Evolutionary conservation across 73 alveolate genomes (phyloP), one percentile per base, ranked within the genome.

Genomic region (Paraurostyla sp.): DNA sequence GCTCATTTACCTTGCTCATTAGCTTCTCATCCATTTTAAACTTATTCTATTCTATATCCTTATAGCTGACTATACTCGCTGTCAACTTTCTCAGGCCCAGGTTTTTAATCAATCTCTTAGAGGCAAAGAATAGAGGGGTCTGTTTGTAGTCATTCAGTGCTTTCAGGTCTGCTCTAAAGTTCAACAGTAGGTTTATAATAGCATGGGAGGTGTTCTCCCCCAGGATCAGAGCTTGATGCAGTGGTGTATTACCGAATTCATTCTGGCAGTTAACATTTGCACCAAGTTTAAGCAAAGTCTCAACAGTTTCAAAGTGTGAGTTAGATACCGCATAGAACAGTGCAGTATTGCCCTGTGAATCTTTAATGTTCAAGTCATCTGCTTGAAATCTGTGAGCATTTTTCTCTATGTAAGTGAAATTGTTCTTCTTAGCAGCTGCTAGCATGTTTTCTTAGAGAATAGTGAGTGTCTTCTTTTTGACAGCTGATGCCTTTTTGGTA

Each of bases 351-450:
- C 78, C 88, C 0, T 18, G 23, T 9, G 35, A 45, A 41, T 91
- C 95, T 43, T 57, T 40, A n/a, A 80, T 81, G 29, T 75, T 46
- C 25, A 91, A 49, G 41, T 91, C 93, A 30, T 58, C 51, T 3
- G 11, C 71, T 1, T 20, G 49, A 36, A 33, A 56, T 45, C 85
- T 33, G 41, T 52, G 45, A 32, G 13, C 50, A 49, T 80, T 80
- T 49, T 68, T 83, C 91, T 50, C 82, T 46, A 71, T 27, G 45
- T 76, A 91, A 2, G 92, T 83, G 54, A 38, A 54, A 48, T 56
- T 83, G 91, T 91, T 91, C 76, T 91, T 91, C 33, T 75, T 91
- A 25, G 93, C 92, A 29, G 95, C 95, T 27, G 81, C 76, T 0
- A 83, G 69, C 7, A 75, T 73, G 83, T 84, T 91, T 68, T 51